Percentiles rank a stretch among this genome's conserved stretches.
These are phyloP conservation scores for Rhodotorula glutinis DNA, from an alignment of 1,284 basidiomycete species.

Conservation along the genomic window DNA sequence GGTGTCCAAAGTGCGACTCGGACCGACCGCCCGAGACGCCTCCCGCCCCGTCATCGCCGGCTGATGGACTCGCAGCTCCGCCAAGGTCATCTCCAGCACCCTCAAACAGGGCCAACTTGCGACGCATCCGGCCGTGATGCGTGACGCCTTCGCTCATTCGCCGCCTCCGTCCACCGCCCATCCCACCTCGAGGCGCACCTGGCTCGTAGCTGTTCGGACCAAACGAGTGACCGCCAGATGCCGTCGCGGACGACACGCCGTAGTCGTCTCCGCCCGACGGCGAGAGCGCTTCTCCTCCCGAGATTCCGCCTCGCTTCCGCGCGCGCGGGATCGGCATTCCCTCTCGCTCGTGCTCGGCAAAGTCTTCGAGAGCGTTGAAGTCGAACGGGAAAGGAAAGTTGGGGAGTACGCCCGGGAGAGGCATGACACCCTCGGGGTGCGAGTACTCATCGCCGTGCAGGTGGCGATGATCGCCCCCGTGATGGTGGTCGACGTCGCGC, in stretches of 20 bases:
- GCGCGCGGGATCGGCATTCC: conserved; percentile 52
- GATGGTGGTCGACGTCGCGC: neutral
- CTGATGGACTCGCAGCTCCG: neutral
- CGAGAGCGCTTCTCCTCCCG: conserved; percentile 10
- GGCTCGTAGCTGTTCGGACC: conserved; percentile 46
- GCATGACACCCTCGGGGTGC: conserved; percentile 19
- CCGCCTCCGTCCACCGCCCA: conserved; percentile 54
- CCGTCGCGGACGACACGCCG: conserved; percentile 27
- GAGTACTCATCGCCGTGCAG: neutral
- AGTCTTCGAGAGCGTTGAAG: conserved; percentile 75
- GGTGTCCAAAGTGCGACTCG: conserved; percentile 38
- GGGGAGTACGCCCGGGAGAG: conserved; percentile 42
- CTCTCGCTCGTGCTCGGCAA: conserved; percentile 67
- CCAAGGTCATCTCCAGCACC: conserved; percentile 50
- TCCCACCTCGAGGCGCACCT: conserved; percentile 1
- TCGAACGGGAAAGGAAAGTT: conserved; percentile 58
- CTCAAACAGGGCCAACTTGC: conserved; percentile 91
- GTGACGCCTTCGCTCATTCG: conserved; percentile 78
- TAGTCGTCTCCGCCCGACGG: conserved; percentile 23
- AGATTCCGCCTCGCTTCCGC: conserved; percentile 11
- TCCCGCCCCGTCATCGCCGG: conserved; percentile 50
- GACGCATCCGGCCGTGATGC: conserved; percentile 56
- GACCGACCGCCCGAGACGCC: conserved; percentile 48
- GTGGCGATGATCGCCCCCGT: neutral
- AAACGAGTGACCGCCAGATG: conserved; percentile 17